These are phyloP conservation scores for Kuraishia hungarica DNA, from an alignment of 805 yeast species.

Conservation along the genomic window DNA sequence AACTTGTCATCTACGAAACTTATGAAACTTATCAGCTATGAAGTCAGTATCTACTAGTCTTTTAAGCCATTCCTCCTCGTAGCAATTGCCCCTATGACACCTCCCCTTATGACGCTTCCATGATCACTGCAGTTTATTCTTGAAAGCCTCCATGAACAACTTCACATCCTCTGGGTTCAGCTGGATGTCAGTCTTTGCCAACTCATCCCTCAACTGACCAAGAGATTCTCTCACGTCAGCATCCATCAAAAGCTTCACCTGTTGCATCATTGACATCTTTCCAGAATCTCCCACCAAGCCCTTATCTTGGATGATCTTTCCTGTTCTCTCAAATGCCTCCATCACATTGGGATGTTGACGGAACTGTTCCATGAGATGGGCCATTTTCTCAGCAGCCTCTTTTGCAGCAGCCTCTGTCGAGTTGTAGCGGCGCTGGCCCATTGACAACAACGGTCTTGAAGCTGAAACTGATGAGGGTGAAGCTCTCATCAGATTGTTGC, in stretches of 20 bases:
- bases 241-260: slow-evolving; percentile 19
- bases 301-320: slow-evolving; percentile 18
- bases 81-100: no score
- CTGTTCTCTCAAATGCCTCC: slow-evolving; percentile 23
- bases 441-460: background rate
- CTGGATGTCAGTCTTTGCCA: slow-evolving; percentile 16
- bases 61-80: no score
- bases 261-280: slow-evolving; percentile 14
- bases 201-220: slow-evolving; percentile 12
- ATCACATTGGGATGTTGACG: slow-evolving; percentile 25
- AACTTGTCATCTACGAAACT: no score
- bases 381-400: slow-evolving; percentile 1
- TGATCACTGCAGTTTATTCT: background rate
- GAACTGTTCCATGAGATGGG: slow-evolving; percentile 14
- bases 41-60: no score
- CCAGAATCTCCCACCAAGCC: slow-evolving; percentile 7
- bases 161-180: slow-evolving; percentile 17
- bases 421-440: background rate
- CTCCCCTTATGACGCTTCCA: no score
- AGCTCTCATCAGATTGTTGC: background rate
- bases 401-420: background rate
- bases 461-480: no score
- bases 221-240: slow-evolving; percentile 16
- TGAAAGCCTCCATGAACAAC: slow-evolving; percentile 10
- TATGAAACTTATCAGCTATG: no score